Percentiles rank a stretch among this genome's conserved stretches.
phyloP scores from a whole-genome alignment of 176 grass and related monocot genomes.

The Raddia distichophylla region DNA sequence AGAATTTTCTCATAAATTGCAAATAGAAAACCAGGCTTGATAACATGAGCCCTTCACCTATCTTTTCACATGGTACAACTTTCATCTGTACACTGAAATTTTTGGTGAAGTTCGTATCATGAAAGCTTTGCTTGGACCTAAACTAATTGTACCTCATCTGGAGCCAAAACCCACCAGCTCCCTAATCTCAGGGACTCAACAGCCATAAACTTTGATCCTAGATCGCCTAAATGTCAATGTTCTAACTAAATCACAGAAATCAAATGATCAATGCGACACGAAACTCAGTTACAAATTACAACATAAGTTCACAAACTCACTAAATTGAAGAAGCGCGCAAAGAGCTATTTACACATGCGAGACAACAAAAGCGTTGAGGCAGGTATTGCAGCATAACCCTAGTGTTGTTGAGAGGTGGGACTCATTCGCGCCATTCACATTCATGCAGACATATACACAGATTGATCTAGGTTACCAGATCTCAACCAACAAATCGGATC shows the following conservation, averaged over 20 bases:
- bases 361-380: not conserved
- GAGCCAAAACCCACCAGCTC: not conserved
- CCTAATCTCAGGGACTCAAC: not conserved
- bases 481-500: not conserved
- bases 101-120: not conserved
- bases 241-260: not conserved
- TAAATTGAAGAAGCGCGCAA: not conserved
- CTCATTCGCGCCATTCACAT: conserved; percentile 10
- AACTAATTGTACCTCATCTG: not conserved
- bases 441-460: not conserved
- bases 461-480: conserved; percentile 28
- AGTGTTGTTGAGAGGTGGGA: not conserved
- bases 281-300: not conserved
- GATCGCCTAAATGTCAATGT: not conserved
- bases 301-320: not conserved
- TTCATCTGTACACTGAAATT: not conserved
- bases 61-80: not conserved
- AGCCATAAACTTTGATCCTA: not conserved
- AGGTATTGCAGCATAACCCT: not conserved
- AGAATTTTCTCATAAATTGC: not conserved
- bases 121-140: not conserved
- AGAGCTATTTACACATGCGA: not conserved
- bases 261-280: not conserved
- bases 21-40: not conserved
- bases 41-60: not conserved